These are phyloP conservation scores for Penicillium pancosmium DNA, from an alignment of 495 filamentous ascomycete genomes.

Conservation along the genomic window DNA sequence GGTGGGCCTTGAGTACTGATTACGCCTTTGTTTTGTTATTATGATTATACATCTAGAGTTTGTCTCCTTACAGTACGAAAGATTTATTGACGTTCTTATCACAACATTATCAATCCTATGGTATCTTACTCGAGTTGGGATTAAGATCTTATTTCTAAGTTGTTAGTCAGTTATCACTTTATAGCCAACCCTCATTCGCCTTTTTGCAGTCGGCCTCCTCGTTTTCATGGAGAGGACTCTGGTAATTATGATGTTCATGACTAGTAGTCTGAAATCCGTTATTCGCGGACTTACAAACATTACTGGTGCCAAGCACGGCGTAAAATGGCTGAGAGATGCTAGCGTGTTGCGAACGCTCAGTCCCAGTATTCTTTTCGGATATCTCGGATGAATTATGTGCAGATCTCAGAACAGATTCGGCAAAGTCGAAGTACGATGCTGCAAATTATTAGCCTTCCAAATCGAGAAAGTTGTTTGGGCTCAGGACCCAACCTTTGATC, in stretches of 20 bases:
- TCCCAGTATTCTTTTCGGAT: neutral
- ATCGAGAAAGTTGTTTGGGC: neutral
- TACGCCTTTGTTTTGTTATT: neutral
- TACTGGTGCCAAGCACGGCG: neutral
- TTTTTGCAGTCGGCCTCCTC: neutral
- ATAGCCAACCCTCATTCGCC: neutral
- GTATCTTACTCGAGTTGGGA: neutral
- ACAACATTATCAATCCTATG: neutral
- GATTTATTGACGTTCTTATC: neutral
- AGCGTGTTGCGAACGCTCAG: neutral
- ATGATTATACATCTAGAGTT: neutral
- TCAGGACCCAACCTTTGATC: neutral
- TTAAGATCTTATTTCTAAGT: neutral
- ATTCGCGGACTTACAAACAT: neutral
- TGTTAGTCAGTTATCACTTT: neutral
- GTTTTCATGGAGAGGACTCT: slow-evolving; percentile 4
- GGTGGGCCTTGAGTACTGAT: neutral
- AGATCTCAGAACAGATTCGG: neutral
- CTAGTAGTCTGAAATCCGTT: neutral
- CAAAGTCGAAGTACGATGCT: neutral
- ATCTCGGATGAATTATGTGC: neutral
- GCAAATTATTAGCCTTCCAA: neutral
- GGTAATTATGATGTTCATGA: neutral
- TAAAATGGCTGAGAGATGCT: neutral
- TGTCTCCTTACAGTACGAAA: neutral